phyloP scores from a whole-genome alignment of 2,329 filamentous ascomycete species.

The Aspergillus fumigatus region DNA sequence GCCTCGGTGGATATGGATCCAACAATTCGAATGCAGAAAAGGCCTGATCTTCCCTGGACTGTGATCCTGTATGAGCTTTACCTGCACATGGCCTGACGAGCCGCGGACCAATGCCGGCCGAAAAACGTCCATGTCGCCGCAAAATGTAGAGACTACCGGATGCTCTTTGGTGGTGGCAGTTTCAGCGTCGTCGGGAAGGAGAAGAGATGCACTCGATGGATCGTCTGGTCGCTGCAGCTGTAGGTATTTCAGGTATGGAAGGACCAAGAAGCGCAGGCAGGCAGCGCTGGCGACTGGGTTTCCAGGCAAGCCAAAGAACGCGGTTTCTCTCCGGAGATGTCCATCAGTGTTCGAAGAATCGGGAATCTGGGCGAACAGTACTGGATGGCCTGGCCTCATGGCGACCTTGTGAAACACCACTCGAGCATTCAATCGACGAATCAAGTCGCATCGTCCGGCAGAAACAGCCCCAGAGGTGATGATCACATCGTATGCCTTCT shows the following conservation, averaged over 20 bases:
- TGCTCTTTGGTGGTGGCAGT: neutral
- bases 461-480: conserved; percentile 28
- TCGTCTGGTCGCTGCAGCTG: conserved; percentile 8
- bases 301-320: conserved; percentile 27
- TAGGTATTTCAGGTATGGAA: conserved; percentile 20
- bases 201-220: neutral
- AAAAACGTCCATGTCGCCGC: conserved; percentile 7
- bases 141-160: neutral
- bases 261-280: conserved; percentile 25
- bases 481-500: conserved; percentile 18
- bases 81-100: neutral
- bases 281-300: conserved; percentile 26
- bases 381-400: conserved; percentile 28
- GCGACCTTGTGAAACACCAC: conserved; percentile 24
- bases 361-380: conserved; percentile 22
- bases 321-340: neutral
- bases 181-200: neutral
- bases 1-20: conserved; percentile 20
- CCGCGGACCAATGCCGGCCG: conserved; percentile 1
- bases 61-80: conserved; percentile 7
- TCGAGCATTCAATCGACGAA: conserved; percentile 17
- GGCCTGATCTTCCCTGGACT: conserved; percentile 20
- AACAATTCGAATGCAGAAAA: conserved; percentile 20
- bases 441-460: conserved; percentile 23
- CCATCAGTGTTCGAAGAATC: neutral